phyloP scores from a whole-genome alignment of 352 stramenopile genomes.

The Pythium volutum region DNA sequence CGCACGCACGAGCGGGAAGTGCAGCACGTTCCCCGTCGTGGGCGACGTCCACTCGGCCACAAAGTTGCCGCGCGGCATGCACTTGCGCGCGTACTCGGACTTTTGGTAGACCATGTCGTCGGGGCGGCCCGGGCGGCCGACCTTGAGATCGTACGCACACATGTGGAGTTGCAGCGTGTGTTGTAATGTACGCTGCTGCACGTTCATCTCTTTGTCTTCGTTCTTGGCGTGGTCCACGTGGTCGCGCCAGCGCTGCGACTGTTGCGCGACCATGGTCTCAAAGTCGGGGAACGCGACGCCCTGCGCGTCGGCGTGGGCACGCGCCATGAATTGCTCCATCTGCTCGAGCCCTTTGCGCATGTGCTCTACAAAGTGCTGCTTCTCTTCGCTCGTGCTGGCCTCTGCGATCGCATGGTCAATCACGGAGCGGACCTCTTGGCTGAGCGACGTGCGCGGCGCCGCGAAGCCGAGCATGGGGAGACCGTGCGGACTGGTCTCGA shows the following conservation, averaged over 20 bases:
- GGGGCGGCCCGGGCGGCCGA: slow-evolving; percentile 52
- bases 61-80: slow-evolving; percentile 74
- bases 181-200: slow-evolving; percentile 40
- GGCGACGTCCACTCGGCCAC: slow-evolving; percentile 41
- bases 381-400: slow-evolving; percentile 4
- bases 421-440: slow-evolving; percentile 29
- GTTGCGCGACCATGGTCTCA: slow-evolving; percentile 30
- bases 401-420: slow-evolving; percentile 34
- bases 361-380: slow-evolving; percentile 34
- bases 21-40: slow-evolving; percentile 8
- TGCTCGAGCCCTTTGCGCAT: slow-evolving; percentile 46
- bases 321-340: slow-evolving; percentile 48
- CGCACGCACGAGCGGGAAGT: slow-evolving; percentile 63
- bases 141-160: slow-evolving; percentile 56
- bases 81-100: slow-evolving; percentile 59
- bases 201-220: slow-evolving; percentile 33
- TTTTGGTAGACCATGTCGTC: slow-evolving; percentile 73
- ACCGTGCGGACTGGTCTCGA: neutral
- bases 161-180: slow-evolving; percentile 33
- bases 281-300: slow-evolving; percentile 24
- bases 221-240: slow-evolving; percentile 36
- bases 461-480: slow-evolving; percentile 34
- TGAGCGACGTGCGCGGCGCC: slow-evolving; percentile 34
- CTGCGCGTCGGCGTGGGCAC: slow-evolving; percentile 27
- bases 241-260: slow-evolving; percentile 42